Base-by-base conservation (phyloP, 768 basidiomycete genomes). In the Boletus coccyginus region DNA sequence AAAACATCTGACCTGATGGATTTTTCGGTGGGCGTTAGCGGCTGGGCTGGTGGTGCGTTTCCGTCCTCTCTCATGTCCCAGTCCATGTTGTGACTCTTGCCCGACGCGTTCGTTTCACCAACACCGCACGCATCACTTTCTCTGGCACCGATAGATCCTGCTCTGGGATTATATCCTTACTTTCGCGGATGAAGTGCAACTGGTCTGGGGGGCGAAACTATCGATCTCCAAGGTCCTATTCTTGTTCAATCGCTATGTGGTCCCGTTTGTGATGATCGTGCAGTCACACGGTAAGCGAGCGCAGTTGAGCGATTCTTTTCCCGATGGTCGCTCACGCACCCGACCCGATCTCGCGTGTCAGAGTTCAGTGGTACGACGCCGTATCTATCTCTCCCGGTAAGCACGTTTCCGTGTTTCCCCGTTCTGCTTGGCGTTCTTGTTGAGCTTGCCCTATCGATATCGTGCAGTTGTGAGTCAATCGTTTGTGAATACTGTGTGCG, bases 111-210 rank as follows among this genome's bases (percentile, higher is more conserved):
- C 32, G 32, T 19, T 42, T 41, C 52, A 40, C 45, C n/a, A 5
- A 40, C 13, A 7, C 11, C 33, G 21, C 27, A 16, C 17, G n/a
- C 17, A 7, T 9, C 16, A 7, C 27, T 32, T 41, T 33, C 7
- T 27, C 16, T 13, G 8, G 19, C 27, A 9, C 36, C 14, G 27
- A 36, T 41, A 74, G 75, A 51, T 70, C 17, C 58, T 73, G 11
- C 55, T 73, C 24, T 75, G 72, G 62, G 73, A 74, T 46, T 69
- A 74, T 35, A 29, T 71, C 44, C 57, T 74, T 40, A 75, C 74
- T 0, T 60, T 74, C 31, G 48, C 57, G 14, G 71, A 73, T 21
- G 73, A 75, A 62, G 70, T 74, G 13, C 41, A 52, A 48, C 50
- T 70, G 21, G 62, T 75, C 31, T 75, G 74, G 74, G 60, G 31